Conservation (phyloP, 768 basidiomycete species). For the Lanmaoa rubissima region DNA sequence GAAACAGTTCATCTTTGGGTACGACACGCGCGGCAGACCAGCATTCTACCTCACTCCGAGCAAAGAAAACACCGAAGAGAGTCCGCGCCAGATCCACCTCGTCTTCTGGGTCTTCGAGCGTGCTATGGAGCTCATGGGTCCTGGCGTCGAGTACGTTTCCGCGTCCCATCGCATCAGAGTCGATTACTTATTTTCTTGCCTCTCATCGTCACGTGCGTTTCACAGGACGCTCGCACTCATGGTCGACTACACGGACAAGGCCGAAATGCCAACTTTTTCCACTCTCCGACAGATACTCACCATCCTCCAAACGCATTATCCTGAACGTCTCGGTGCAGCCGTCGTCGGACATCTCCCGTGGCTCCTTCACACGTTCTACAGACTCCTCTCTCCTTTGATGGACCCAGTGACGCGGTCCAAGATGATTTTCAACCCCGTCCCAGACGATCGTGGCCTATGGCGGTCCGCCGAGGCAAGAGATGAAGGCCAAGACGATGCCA, state of each 20-base stretch:
- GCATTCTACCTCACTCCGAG: conserved; percentile 65
- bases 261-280: conserved; percentile 50
- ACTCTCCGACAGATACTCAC: conserved; percentile 44
- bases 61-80: conserved; percentile 77
- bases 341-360: conserved; percentile 82
- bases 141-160: conserved; percentile 71
- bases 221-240: conserved; percentile 64
- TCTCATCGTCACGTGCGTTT: not conserved
- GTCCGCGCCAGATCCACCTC: conserved; percentile 66
- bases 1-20: conserved; percentile 78
- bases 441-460: conserved; percentile 27
- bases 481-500: conserved; percentile 13
- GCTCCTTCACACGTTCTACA: conserved; percentile 71
- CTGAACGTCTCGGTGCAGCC: conserved; percentile 77
- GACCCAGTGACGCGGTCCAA: conserved; percentile 80
- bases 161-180: not conserved
- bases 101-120: conserved; percentile 79
- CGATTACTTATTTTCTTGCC: not conserved
- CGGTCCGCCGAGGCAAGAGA: conserved; percentile 23
- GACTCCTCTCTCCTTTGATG: conserved; percentile 74
- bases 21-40: conserved; percentile 63
- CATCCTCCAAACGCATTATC: conserved; percentile 81
- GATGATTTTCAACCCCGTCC: conserved; percentile 68
- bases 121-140: conserved; percentile 70
- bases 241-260: conserved; percentile 75